phyloP scores from a whole-genome alignment of 139 green algal species.

The Closterium sp. region DNA sequence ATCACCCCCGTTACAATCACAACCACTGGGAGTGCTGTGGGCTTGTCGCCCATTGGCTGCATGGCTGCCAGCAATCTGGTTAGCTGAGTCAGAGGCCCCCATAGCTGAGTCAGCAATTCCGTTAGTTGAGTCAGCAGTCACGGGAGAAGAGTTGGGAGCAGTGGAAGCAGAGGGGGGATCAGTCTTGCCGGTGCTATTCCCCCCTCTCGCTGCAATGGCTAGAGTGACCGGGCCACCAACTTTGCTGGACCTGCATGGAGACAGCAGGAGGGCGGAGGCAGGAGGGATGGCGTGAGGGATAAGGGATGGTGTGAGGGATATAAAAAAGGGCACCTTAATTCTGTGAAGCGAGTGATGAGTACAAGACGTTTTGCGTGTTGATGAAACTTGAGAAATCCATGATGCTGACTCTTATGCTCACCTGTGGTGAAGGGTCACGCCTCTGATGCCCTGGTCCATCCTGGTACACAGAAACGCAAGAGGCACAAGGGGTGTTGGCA shows the following conservation, averaged over 20 bases:
- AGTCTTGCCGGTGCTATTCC: background rate
- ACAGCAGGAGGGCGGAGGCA: background rate
- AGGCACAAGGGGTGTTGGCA: background rate
- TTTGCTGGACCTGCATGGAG: slow-evolving; percentile 6
- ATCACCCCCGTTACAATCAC: too few relatives aligned
- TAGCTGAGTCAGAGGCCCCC: background rate
- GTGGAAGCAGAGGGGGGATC: background rate
- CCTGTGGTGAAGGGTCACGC: background rate
- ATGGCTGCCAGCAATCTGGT: slow-evolving; percentile 26
- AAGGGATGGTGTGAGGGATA: background rate
- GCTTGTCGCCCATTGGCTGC: too few relatives aligned
- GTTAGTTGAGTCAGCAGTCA: background rate
- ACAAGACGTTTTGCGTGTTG: background rate
- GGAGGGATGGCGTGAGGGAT: too few relatives aligned
- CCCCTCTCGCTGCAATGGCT: background rate
- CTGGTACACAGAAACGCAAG: background rate
- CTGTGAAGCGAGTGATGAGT: background rate
- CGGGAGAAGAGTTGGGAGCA: background rate
- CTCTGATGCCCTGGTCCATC: background rate
- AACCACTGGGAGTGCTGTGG: too few relatives aligned
- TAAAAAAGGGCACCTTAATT: background rate
- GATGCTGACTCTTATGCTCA: background rate
- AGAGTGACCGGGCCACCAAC: slow-evolving; percentile 29
- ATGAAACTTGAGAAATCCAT: background rate
- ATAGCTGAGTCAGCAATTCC: too few relatives aligned